Base-by-base conservation (phyloP, 805 yeast genomes). In the Wickerhamomyces kurtzmanii region DNA sequence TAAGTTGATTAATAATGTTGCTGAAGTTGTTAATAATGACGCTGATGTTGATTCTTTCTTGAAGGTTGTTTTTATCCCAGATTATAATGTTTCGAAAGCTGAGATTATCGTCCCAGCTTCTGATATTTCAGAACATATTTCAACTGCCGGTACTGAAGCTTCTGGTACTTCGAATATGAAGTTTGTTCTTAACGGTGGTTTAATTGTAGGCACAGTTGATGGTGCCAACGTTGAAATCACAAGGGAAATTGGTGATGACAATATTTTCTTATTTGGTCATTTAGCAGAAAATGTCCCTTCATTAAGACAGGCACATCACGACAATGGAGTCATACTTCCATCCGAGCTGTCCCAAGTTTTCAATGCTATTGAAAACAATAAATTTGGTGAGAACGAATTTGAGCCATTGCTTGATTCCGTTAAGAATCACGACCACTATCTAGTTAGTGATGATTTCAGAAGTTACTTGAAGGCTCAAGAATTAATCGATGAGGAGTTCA, bases 61-160 rank as follows among this genome's bases (percentile, higher is more conserved):
- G 46, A 84, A 86, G 59, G 94, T 85, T 31, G 85, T 81, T 21
- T 86, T 82, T 49, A 68, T 86, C 42, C 93, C 94, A 20, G 96
- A 87, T 54, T 86, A 86, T 59, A 86, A 86, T 45, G 96, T 87
- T 22, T 81, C 94, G 20, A 87, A 86, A 55, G 96, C 96, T 1
- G 95, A 87, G 59, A 70, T 85, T 33, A 83, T 86, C 46, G 68
- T 75, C 39, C 95, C 96, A 15, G 96, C 89, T 13, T 76, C 89
- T 24, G 96, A 86, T 53, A 63, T 86, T 45, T 79, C 91, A 26
- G 91, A 86, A 59, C 96, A 86, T 59, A 86, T 86, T 40, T 86
- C 96, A 10, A 86, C 96, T 23, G 96, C 96, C 7, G 96, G 96
- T 43, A 86, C 96, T 17, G 96, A 86, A 53, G 96, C 95, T 14